A percentile compares a stretch with the other conserved stretches of the same genome.
Conservation (phyloP, 495 filamentous ascomycete species). For the Talaromyces borbonicus region DNA sequence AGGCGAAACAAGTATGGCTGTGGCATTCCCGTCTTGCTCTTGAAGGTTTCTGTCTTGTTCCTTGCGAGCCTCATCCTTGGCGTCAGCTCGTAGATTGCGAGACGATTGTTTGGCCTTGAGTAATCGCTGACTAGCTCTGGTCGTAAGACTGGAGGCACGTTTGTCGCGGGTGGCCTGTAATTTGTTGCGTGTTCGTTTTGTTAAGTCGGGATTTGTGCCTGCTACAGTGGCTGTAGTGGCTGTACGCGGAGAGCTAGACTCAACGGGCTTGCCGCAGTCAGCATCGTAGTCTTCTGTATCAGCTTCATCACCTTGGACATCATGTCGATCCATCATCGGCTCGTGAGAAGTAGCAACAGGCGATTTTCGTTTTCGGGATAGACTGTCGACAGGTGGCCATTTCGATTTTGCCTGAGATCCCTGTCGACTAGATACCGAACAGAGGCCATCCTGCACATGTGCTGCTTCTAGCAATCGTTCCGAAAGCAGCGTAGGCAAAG, state of each 20-base stretch:
- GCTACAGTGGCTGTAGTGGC: too few relatives aligned
- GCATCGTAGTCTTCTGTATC: not conserved
- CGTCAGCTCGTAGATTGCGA: constrained; percentile 16
- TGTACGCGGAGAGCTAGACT: too few relatives aligned
- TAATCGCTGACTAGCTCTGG: constrained; percentile 6
- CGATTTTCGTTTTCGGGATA: constrained; percentile 34
- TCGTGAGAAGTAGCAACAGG: constrained; percentile 20
- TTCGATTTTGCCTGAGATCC: not conserved
- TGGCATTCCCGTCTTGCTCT: constrained; percentile 4
- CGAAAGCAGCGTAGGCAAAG: constrained; percentile 49
- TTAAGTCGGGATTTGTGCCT: too few relatives aligned
- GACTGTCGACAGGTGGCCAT: constrained; percentile 24
- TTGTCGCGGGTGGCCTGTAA: constrained; percentile 6
- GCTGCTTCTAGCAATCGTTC: constrained; percentile 38
- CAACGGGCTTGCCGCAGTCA: constrained; percentile 1
- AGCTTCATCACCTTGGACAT: constrained; percentile 7
- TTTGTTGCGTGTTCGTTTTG: constrained; percentile 1
- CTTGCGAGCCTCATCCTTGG: constrained; percentile 8
- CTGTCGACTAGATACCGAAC: not conserved
- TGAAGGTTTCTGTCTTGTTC: constrained; percentile 4
- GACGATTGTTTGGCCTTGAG: constrained; percentile 17
- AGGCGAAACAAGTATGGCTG: constrained; percentile 8
- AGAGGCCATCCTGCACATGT: not conserved
- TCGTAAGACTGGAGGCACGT: not conserved
- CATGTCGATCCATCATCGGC: not conserved